These are phyloP conservation scores for Emericellopsis cladophorae DNA, from an alignment of 2,329 filamentous ascomycete species.

Conservation along the genomic window DNA sequence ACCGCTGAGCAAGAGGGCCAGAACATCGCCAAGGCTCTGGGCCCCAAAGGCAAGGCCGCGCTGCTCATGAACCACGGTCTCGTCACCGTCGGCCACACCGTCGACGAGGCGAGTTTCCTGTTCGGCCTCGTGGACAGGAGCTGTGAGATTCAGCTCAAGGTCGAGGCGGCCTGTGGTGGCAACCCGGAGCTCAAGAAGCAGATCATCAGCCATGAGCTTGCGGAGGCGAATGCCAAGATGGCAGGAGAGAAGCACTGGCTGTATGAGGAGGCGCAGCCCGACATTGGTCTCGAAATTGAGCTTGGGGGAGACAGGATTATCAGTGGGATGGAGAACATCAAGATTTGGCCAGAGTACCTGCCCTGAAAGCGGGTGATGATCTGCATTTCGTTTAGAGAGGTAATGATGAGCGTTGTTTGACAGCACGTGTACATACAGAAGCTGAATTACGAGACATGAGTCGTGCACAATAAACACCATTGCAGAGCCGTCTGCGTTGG, in stretches of 20 bases:
- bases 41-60: constrained; percentile 41
- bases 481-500: too few relatives aligned
- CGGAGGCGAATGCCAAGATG: constrained; percentile 26
- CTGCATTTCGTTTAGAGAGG: too few relatives aligned
- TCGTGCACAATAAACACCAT: too few relatives aligned
- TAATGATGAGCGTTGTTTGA: too few relatives aligned
- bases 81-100: constrained; percentile 56
- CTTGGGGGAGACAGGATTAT: constrained; percentile 18
- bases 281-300: constrained; percentile 32
- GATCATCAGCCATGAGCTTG: constrained; percentile 25
- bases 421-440: too few relatives aligned
- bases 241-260: constrained; percentile 30
- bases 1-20: constrained; percentile 52
- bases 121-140: constrained; percentile 57
- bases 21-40: constrained; percentile 50
- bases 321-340: constrained; percentile 11
- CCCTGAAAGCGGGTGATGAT: not conserved
- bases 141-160: constrained; percentile 54
- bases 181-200: constrained; percentile 25
- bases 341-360: constrained; percentile 4
- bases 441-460: too few relatives aligned
- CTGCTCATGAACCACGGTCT: constrained; percentile 63
- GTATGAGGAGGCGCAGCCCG: constrained; percentile 32
- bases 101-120: constrained; percentile 62
- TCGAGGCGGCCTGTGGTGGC: constrained; percentile 48